phyloP scores from a whole-genome alignment of 495 filamentous ascomycete species.

The Cryomyces minteri region DNA sequence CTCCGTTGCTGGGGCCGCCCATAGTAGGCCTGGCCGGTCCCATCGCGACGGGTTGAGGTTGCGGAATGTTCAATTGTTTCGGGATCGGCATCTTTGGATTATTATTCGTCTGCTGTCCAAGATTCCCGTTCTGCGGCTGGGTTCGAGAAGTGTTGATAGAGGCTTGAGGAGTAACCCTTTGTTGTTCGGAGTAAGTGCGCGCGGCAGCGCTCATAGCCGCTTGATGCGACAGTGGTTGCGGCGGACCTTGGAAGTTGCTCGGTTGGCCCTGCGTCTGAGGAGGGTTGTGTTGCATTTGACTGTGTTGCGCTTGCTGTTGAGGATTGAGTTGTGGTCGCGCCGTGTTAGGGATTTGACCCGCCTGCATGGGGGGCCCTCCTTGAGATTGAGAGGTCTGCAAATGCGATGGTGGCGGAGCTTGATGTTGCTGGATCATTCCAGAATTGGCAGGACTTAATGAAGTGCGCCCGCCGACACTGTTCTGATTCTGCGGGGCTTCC shows the following conservation, averaged over 20 bases:
- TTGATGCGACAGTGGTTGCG: conserved; percentile 41
- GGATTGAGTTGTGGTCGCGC: not conserved
- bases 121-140: conserved; percentile 17
- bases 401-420: conserved; percentile 3
- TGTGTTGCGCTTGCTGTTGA: not conserved
- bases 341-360: not conserved
- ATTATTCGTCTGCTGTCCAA: conserved; percentile 16
- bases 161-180: conserved; percentile 12
- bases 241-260: conserved; percentile 26
- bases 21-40: conserved; percentile 57
- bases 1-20: conserved; percentile 51
- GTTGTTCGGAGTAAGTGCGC: conserved; percentile 32
- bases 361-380: not conserved
- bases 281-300: conserved; percentile 18
- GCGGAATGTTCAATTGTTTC: conserved; percentile 50
- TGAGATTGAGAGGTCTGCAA: conserved; percentile 2
- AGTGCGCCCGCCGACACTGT: conserved; percentile 1
- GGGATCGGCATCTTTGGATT: conserved; percentile 37
- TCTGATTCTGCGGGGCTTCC: conserved; percentile 2
- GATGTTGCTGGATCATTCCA: not conserved
- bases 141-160: not conserved
- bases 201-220: conserved; percentile 42
- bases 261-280: conserved; percentile 16
- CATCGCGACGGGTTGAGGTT: conserved; percentile 54
- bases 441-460: not conserved